Evolutionary conservation across 2,329 filamentous ascomycete species (phyloP), one percentile per base, ranked within the genome.

Genomic region (Venturia effusa): DNA sequence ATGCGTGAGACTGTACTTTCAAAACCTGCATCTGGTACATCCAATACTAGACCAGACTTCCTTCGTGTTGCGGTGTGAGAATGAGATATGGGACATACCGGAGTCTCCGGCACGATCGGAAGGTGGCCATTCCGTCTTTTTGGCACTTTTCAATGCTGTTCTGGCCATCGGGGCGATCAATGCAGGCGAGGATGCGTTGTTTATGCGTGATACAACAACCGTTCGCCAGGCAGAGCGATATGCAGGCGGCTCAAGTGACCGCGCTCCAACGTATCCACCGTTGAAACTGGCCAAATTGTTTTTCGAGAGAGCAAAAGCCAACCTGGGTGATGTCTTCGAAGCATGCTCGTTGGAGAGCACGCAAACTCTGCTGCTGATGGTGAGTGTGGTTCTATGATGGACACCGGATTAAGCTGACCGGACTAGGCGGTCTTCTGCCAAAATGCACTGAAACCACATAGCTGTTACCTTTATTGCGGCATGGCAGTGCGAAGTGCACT

Each of bases 21-120:
- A 78, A 15, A 79, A 77, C 40, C 74, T 80, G 5, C 79, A 81
- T 66, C 78, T 78, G 64, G 75, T 81, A 15, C 78, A 80, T 43
- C 79, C 79, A 0, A 74, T 81, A 3, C 74, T 81, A 24, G 78
- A 80, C 61, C 80, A 80, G 68, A 72, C 75, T 8, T 70, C 72
- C 24, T 81, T 81, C 41, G 67, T 79, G 4, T 64, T 72, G 43
- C 74, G 76, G 15, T 79, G 78, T 62, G 76, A 80, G 32, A 62
- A 63, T 24, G 69, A 71, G 43, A 66, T 70, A 27, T 70, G 68
- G 61, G 54, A 63, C 5, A 8, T n/a, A 11, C 30, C 51, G 19
- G 51, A 57, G 17, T 57, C 51, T 22, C 51, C 51, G 13, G 30
- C 59, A 15, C 59, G 34, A n/a, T 27, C n/a, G 22, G 61, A 62